Base-by-base conservation (phyloP, 495 filamentous ascomycete species). In the Tuber calosporum region DNA sequence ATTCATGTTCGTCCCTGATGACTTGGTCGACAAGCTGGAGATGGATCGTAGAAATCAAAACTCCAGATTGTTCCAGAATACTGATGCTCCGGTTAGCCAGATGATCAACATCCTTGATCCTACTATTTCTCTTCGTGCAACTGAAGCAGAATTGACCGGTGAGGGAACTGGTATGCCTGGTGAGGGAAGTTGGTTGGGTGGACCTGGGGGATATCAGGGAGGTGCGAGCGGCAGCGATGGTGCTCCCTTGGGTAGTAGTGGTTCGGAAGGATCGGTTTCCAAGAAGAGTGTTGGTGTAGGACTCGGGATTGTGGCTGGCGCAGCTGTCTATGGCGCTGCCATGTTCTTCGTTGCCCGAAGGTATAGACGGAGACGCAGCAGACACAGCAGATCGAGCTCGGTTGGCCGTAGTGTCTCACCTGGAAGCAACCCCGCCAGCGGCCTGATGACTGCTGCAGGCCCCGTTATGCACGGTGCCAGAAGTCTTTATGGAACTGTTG, bases 321-420 rank as follows among this genome's bases (percentile, higher is more conserved):
- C 93, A 22, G 89, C 90, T 67, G 91, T 90, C n/a, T 99, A 99
- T 79, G 96, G 94, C 81, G 94, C 92, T n/a, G 96, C 92, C 82
- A 98, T 99, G 95, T 96, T 98, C 84, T 91, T 94, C 82, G 88
- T 98, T 76, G 95, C 95, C 37, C 88, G 96, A 67, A 87, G 95
- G 74, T 99, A 98, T 87, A 93, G 93, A 86, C 91, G 90, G 84
- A 90, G 90, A 85, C 91, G 89, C 84, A 87, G 90, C 81, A 83
- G 88, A 73, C 95, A 98, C 83, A 87, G 88, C 75, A 91, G 96
- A 69, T 87, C 90, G 69, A 90, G 87, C 85, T 93, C 91, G 45
- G 83, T 93, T 79, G 84, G 84, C 83, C 83, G 43, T 81, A 82
- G 80, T 82, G 83, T 38, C 84, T 83, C 84, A 20, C 86, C 88